These are phyloP conservation scores for Theileria parva DNA, from an alignment of 169 alveolate genomes.

Conservation along the genomic window DNA sequence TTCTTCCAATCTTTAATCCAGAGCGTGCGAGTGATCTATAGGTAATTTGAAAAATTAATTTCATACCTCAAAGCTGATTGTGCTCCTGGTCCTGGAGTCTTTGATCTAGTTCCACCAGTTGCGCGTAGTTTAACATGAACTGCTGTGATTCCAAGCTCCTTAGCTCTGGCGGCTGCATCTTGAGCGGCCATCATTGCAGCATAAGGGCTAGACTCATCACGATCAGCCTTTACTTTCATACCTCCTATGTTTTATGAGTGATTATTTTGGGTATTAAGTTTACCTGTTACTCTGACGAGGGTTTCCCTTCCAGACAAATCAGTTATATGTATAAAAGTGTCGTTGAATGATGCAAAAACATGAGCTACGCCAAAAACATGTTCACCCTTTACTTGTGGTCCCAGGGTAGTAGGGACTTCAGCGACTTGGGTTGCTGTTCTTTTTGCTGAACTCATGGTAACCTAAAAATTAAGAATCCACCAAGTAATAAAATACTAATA, in stretches of 20 bases:
- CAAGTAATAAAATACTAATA: not conserved
- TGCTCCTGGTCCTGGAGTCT: slow-evolving; percentile 99
- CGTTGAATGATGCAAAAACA: slow-evolving; percentile 98
- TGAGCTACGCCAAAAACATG: slow-evolving; percentile 98
- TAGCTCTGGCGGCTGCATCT: slow-evolving; percentile 95
- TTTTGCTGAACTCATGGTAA: slow-evolving; percentile 35
- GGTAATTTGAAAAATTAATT: not conserved
- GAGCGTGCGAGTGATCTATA: slow-evolving; percentile 98
- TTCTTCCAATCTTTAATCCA: slow-evolving; percentile 98
- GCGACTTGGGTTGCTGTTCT: slow-evolving; percentile 49
- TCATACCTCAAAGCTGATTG: slow-evolving; percentile 93
- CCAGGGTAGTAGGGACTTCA: slow-evolving; percentile 66
- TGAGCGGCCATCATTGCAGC: slow-evolving; percentile 99
- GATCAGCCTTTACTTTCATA: slow-evolving; percentile 99
- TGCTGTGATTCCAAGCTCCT: slow-evolving; percentile 97
- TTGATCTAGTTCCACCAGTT: slow-evolving; percentile 95
- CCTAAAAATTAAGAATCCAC: not conserved
- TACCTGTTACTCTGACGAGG: slow-evolving; percentile 95
- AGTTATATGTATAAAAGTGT: slow-evolving; percentile 99
- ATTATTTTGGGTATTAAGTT: not conserved
- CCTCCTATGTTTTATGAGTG: slow-evolving; percentile 84
- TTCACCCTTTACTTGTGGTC: slow-evolving; percentile 89
- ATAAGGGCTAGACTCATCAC: slow-evolving; percentile 99
- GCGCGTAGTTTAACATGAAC: slow-evolving; percentile 98
- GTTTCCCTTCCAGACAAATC: slow-evolving; percentile 99